phyloP scores from a whole-genome alignment of 257 asterid genomes.

The Striga asiatica region DNA sequence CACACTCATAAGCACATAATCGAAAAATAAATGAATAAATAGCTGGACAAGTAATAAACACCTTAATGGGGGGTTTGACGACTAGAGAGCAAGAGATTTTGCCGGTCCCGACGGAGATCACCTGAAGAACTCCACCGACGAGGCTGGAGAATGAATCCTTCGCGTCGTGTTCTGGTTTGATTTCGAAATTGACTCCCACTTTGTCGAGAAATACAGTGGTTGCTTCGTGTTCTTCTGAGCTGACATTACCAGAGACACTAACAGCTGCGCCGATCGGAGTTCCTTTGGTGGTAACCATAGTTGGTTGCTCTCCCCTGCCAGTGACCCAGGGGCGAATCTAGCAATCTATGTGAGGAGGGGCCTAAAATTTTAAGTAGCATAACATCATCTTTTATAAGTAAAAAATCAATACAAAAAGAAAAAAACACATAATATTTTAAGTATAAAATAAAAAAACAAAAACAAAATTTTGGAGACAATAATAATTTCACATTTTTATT shows the following conservation, averaged over 20 bases:
- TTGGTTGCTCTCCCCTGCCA: not conserved
- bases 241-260: conserved; percentile 13
- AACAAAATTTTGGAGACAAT: no score
- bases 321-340: no score
- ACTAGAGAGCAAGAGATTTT: conserved; percentile 56
- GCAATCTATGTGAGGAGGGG: no score
- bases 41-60: conserved; percentile 17
- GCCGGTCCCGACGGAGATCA: conserved; percentile 39
- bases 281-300: conserved; percentile 13
- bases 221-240: conserved; percentile 9
- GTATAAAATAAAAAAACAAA: no score
- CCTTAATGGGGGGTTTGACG: conserved; percentile 57
- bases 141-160: conserved; percentile 53
- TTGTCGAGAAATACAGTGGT: conserved; percentile 11
- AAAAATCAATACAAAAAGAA: no score
- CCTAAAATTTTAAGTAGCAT: no score
- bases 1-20: no score
- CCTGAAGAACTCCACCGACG: conserved; percentile 45
- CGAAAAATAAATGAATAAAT: not conserved
- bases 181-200: conserved; percentile 17
- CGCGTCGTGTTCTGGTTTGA: conserved; percentile 32
- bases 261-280: conserved; percentile 12
- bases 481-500: no score
- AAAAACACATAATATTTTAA: no score
- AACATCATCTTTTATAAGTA: no score